phyloP scores from a whole-genome alignment of 768 basidiomycete genomes.

The Serendipita sp. region DNA sequence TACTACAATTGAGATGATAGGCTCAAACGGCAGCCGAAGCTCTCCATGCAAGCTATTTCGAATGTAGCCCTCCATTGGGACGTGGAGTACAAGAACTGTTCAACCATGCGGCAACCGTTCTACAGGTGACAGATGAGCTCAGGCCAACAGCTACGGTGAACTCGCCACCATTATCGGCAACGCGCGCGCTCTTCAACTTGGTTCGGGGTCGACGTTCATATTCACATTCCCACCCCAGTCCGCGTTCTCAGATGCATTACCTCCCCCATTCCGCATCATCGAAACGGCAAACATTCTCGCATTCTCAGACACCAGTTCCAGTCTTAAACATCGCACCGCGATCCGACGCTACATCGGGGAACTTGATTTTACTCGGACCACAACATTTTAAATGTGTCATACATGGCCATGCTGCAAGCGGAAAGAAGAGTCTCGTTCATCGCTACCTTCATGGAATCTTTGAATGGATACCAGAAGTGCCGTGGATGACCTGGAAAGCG shows the following conservation, averaged over 20 bases:
- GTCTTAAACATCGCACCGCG: not conserved
- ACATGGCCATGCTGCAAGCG: not conserved
- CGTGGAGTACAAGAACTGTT: not conserved
- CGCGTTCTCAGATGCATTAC: not conserved
- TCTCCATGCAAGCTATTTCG: not conserved
- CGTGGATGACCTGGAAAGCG: conserved; percentile 4
- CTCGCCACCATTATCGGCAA: not conserved
- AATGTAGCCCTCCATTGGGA: not conserved
- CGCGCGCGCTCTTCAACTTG: not conserved
- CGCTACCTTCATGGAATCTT: conserved; percentile 1
- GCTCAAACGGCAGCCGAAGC: conserved; percentile 1
- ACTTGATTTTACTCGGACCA: not conserved
- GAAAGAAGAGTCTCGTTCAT: not conserved
- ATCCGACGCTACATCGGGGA: not conserved
- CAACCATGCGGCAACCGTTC: not conserved
- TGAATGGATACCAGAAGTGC: conserved; percentile 2
- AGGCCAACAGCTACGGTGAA: not conserved
- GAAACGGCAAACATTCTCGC: not conserved
- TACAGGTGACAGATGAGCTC: not conserved
- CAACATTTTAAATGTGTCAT: conserved; percentile 3
- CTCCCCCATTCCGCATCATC: not conserved
- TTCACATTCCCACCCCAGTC: not conserved
- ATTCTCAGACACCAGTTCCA: not conserved
- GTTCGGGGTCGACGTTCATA: not conserved
- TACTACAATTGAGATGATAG: not conserved